A percentile compares a stretch with the other conserved stretches of the same genome.
Evolutionary conservation across 106 monocot species (phyloP).

Genomic region (Phalaenopsis aphrodite): DNA sequence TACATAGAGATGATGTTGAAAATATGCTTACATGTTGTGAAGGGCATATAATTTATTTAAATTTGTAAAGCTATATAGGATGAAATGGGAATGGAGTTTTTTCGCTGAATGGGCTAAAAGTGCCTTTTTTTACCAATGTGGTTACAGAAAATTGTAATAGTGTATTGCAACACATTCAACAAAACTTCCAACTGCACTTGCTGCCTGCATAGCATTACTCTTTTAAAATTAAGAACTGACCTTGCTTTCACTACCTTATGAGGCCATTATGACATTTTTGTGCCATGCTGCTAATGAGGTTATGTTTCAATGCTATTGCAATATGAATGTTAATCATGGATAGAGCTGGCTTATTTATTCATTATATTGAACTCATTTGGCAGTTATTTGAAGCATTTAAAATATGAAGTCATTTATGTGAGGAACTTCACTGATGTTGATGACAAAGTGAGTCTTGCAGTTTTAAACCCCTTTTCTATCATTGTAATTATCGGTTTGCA

Average conservation of each 20-base stretch:
- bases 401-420: constrained; percentile 64
- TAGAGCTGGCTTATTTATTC: background rate
- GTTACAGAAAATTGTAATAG: background rate
- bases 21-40: background rate
- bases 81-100: background rate
- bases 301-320: background rate
- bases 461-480: background rate
- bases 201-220: background rate
- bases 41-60: background rate
- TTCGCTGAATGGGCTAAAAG: background rate
- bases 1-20: background rate
- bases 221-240: background rate
- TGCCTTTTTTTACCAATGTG: background rate
- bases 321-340: background rate
- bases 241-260: background rate
- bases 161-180: background rate
- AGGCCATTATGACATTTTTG: background rate
- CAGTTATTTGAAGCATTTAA: constrained; percentile 65
- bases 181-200: background rate
- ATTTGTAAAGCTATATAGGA: background rate
- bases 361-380: constrained; percentile 2
- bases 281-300: background rate
- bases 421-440: constrained; percentile 88
- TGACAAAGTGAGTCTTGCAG: constrained; percentile 49
- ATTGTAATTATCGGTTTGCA: background rate